Percentiles rank a stretch among this genome's conserved stretches.
phyloP scores from a whole-genome alignment of 1,284 basidiomycete species.

The Ustilago xerochloae region DNA sequence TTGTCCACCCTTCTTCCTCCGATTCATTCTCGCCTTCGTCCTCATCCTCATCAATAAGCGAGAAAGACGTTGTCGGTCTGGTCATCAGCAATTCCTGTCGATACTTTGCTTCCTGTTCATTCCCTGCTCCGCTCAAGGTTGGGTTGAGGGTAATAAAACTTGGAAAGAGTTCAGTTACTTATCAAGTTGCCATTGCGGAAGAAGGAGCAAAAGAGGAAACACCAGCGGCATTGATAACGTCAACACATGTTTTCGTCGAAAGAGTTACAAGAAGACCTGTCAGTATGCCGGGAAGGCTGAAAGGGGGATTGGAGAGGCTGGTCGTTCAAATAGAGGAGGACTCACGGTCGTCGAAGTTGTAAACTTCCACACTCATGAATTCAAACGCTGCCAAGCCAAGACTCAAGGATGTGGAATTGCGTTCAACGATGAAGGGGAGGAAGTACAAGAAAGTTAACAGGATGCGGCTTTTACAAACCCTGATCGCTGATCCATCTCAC shows the following conservation, averaged over 20 bases:
- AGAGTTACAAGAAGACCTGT: conserved; percentile 31
- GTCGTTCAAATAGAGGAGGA: conserved; percentile 4
- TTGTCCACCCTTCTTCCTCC: conserved; percentile 12
- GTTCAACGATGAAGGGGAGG: too few relatives aligned
- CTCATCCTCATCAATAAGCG: background rate
- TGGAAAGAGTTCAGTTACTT: conserved; percentile 45
- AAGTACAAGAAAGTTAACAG: too few relatives aligned
- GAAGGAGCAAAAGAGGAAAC: background rate
- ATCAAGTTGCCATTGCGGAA: conserved; percentile 42
- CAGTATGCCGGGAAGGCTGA: conserved; percentile 24
- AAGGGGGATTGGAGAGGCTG: conserved; percentile 2
- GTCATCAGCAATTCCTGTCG: conserved; percentile 48
- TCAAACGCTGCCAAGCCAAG: background rate
- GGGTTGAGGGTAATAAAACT: conserved; percentile 39
- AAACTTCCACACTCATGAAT: background rate
- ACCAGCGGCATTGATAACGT: conserved; percentile 37
- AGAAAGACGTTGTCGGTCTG: conserved; percentile 40
- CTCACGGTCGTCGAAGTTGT: conserved; percentile 20
- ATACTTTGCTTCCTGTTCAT: conserved; percentile 51
- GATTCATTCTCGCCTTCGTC: background rate
- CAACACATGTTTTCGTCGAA: conserved; percentile 58
- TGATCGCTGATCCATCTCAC: conserved; percentile 33
- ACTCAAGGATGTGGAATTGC: background rate
- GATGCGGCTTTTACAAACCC: conserved; percentile 23
- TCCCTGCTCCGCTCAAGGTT: conserved; percentile 34